Conservation (phyloP, 2,329 filamentous ascomycete genomes). For the Cordyceps cateniannulata region DNA sequence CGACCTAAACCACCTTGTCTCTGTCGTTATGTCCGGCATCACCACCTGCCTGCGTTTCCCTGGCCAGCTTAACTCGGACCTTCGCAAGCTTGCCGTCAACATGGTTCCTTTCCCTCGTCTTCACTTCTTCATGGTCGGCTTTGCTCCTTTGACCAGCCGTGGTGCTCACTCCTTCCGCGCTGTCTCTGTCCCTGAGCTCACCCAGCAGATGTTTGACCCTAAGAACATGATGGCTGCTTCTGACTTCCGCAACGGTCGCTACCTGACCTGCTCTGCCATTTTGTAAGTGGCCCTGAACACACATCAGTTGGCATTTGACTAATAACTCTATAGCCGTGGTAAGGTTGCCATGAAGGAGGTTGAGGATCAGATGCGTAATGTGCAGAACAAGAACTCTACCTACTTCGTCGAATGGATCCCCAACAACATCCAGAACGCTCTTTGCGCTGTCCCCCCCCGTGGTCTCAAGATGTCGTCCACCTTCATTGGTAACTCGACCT, state of each 20-base stretch:
- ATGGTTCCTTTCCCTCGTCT: slow-evolving; percentile 99
- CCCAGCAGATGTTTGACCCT: slow-evolving; percentile 99
- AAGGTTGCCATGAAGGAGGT: slow-evolving; percentile 99
- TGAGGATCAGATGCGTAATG: slow-evolving; percentile 99
- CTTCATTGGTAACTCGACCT: slow-evolving; percentile 98
- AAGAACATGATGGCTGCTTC: slow-evolving; percentile 99
- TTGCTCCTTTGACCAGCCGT: slow-evolving; percentile 89
- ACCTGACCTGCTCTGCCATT: slow-evolving; percentile 98
- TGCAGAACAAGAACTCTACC: slow-evolving; percentile 98
- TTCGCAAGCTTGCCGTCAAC: slow-evolving; percentile 99
- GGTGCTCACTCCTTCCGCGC: slow-evolving; percentile 91
- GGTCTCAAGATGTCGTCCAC: slow-evolving; percentile 99
- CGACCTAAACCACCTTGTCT: slow-evolving; percentile 98
- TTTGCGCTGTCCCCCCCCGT: slow-evolving; percentile 96
- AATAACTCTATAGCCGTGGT: slow-evolving; percentile 60
- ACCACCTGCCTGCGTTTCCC: slow-evolving; percentile 99
- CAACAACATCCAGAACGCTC: slow-evolving; percentile 99
- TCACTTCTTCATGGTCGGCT: slow-evolving; percentile 99
- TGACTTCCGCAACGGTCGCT: slow-evolving; percentile 99
- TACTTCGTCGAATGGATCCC: slow-evolving; percentile 99
- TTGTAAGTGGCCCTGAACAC: slow-evolving; percentile 59
- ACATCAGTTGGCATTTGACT: slow-evolving; percentile 12
- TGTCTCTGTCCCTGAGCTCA: slow-evolving; percentile 94
- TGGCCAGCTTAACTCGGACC: slow-evolving; percentile 98
- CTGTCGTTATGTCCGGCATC: slow-evolving; percentile 98